Percentiles rank a stretch among this genome's conserved stretches.
These are phyloP conservation scores for Lasiosphaeria hispida DNA, from an alignment of 495 filamentous ascomycete genomes.

Conservation along the genomic window DNA sequence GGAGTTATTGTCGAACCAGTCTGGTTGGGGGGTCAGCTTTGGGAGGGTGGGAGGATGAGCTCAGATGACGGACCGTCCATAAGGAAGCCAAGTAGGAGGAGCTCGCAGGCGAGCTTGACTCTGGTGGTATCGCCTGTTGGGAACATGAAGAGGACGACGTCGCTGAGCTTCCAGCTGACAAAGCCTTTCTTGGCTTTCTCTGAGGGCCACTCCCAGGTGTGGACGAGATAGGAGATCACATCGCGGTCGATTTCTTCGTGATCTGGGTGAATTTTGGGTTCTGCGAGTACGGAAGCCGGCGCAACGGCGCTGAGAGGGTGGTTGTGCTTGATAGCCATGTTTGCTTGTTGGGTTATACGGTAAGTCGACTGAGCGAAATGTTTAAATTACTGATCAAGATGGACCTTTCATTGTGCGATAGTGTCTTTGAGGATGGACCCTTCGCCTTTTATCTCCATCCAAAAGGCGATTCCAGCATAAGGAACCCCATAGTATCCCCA, in stretches of 20 bases:
- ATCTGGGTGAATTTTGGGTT: constrained; percentile 15
- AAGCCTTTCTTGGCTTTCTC: constrained; percentile 21
- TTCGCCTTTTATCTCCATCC: no score
- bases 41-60: neutral
- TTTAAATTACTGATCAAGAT: no score
- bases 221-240: constrained; percentile 23
- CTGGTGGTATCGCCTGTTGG: constrained; percentile 21
- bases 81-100: constrained; percentile 25
- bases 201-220: constrained; percentile 23
- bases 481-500: no score
- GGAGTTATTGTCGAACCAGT: constrained; percentile 20
- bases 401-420: no score
- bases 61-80: constrained; percentile 22
- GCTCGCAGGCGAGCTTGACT: constrained; percentile 22
- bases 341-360: no score
- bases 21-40: constrained; percentile 3
- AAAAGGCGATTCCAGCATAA: no score
- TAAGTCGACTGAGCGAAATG: no score
- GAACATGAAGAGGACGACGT: constrained; percentile 25
- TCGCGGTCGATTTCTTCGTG: constrained; percentile 20
- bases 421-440: no score
- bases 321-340: neutral
- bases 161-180: constrained; percentile 22
- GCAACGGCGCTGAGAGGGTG: constrained; percentile 17
- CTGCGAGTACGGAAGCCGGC: constrained; percentile 9